Conservation (phyloP, 2,329 filamentous ascomycete species). For the Fusarium virguliforme region DNA sequence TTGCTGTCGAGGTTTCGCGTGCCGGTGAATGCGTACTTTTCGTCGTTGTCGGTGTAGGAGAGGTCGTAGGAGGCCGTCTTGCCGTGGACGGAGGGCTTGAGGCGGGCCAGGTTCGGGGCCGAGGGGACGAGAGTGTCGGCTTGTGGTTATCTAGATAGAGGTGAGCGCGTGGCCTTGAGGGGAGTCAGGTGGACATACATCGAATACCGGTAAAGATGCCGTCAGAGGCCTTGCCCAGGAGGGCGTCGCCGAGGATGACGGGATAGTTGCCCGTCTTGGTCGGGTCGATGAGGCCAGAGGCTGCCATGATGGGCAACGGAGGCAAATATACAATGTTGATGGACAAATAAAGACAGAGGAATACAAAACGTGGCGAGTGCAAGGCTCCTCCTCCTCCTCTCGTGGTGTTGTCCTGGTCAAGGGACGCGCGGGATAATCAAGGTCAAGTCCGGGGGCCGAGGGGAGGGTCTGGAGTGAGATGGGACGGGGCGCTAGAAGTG, state of each 20-base stretch:
- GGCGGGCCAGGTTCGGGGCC: slow-evolving; percentile 64
- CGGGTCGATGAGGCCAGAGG: slow-evolving; percentile 68
- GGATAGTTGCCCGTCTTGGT: slow-evolving; percentile 75
- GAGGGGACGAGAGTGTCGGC: slow-evolving; percentile 67
- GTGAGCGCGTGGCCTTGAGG: slow-evolving; percentile 11
- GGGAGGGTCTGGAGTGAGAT: slow-evolving; percentile 35
- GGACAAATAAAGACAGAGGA: not conserved
- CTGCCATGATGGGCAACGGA: slow-evolving; percentile 42
- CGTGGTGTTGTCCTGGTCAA: slow-evolving; percentile 10
- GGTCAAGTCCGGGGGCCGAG: slow-evolving; percentile 33
- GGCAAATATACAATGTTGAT: not conserved
- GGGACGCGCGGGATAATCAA: slow-evolving; percentile 33
- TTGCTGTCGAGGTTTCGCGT: slow-evolving; percentile 69
- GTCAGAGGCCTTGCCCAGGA: slow-evolving; percentile 70
- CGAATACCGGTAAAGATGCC: slow-evolving; percentile 74
- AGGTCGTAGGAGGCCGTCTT: slow-evolving; percentile 71
- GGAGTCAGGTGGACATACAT: slow-evolving; percentile 63
- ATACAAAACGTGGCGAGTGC: not conserved
- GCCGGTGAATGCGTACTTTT: slow-evolving; percentile 74
- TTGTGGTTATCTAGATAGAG: slow-evolving; percentile 73
- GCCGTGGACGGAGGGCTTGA: slow-evolving; percentile 66
- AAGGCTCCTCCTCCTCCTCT: slow-evolving; percentile 12
- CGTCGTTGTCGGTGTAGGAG: slow-evolving; percentile 68
- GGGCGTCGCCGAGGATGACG: slow-evolving; percentile 74
- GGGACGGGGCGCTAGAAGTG: slow-evolving; percentile 31